Evolutionary conservation across 202 grass and related monocot species (phyloP).

Genomic region (Sporobolus alterniflorus): DNA sequence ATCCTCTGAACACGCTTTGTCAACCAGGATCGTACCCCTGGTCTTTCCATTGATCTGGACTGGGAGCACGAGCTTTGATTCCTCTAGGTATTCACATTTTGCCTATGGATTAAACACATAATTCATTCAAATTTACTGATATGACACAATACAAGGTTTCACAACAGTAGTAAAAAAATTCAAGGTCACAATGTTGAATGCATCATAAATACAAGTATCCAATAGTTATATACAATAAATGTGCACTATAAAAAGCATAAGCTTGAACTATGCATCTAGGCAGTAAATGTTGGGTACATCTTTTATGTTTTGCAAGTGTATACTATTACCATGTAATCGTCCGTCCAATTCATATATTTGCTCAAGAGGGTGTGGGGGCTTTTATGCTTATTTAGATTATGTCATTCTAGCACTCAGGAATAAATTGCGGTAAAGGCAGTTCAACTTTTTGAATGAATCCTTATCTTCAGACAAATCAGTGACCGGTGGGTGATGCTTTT

Average conservation of each 20-base stretch:
- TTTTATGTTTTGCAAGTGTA: neutral
- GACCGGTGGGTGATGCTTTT: neutral
- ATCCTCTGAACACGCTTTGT: slow-evolving; percentile 77
- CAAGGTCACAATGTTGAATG: neutral
- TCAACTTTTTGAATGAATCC: neutral
- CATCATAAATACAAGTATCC: slow-evolving; percentile 3
- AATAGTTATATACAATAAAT: neutral
- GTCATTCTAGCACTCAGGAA: neutral
- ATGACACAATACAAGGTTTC: neutral
- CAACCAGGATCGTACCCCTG: slow-evolving; percentile 86
- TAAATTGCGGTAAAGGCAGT: neutral
- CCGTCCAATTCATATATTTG: neutral
- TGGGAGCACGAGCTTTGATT: slow-evolving; percentile 77
- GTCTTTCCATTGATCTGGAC: slow-evolving; percentile 98
- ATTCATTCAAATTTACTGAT: slow-evolving; percentile 10
- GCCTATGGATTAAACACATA: slow-evolving; percentile 56
- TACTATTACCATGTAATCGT: slow-evolving; percentile 1
- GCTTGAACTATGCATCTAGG: neutral
- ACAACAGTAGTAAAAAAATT: neutral
- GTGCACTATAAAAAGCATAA: neutral
- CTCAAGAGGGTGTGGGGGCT: neutral
- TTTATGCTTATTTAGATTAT: slow-evolving; percentile 1
- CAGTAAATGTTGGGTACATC: neutral
- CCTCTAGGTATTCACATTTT: slow-evolving; percentile 80
- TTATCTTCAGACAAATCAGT: slow-evolving; percentile 1